phyloP scores from a whole-genome alignment of 2,329 filamentous ascomycete genomes.

The Arthrobotrys pseudoclavata region DNA sequence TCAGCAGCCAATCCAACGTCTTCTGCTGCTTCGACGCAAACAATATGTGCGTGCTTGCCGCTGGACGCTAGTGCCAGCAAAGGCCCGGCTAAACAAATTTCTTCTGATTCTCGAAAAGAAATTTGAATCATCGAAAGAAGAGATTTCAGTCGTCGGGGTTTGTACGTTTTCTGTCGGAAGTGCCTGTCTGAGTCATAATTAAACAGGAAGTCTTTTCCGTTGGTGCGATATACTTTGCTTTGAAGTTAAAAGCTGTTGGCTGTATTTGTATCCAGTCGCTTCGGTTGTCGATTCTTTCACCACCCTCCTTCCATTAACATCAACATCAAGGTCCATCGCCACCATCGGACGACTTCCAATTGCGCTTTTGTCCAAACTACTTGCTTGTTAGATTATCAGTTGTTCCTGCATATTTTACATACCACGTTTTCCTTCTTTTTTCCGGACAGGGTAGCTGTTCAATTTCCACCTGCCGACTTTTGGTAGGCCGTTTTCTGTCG shows the following conservation, averaged over 20 bases:
- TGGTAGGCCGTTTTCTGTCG: conserved; percentile 31
- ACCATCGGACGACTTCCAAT: not conserved
- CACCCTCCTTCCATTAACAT: not conserved
- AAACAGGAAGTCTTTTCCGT: conserved; percentile 2
- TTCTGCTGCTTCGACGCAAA: not conserved
- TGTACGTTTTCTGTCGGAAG: not conserved
- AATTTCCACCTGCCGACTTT: conserved; percentile 41
- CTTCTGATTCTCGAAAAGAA: conserved; percentile 1
- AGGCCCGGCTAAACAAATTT: conserved; percentile 36
- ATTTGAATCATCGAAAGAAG: conserved; percentile 4
- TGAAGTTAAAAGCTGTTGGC: not conserved
- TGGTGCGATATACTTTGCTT: not conserved
- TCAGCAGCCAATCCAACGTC: not conserved
- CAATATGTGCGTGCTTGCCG: conserved; percentile 12
- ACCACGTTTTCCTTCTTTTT: not conserved
- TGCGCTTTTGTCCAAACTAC: conserved; percentile 27
- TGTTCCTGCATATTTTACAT: conserved; percentile 26
- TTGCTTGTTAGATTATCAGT: not conserved
- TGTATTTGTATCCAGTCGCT: too few species aligned
- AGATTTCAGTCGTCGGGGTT: not conserved
- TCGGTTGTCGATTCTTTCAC: not conserved
- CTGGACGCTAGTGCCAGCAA: conserved; percentile 7
- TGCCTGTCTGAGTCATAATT: conserved; percentile 46
- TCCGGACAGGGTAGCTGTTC: conserved; percentile 16
- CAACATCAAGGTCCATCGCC: too few species aligned